Conservation (phyloP, 2,329 filamentous ascomycete species). For the Cryphonectria parasitica region DNA sequence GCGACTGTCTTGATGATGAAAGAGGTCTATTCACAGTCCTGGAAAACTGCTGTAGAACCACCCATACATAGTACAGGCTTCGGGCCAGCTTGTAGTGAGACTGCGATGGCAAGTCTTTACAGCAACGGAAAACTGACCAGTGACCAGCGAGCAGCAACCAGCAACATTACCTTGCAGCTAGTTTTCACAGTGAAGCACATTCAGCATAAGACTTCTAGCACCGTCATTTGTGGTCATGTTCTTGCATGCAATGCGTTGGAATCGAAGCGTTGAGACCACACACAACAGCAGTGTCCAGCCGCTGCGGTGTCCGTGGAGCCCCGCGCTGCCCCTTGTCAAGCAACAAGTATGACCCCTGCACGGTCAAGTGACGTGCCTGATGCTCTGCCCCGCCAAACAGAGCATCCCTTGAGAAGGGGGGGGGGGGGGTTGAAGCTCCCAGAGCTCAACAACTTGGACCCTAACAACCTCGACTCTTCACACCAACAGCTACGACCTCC, state of each 20-base stretch:
- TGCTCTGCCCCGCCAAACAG: conserved; percentile 8
- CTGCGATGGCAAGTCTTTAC: not conserved
- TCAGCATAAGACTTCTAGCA: not conserved
- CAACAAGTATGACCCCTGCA: conserved; percentile 3
- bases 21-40: too few relatives aligned
- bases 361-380: conserved; percentile 15
- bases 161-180: not conserved
- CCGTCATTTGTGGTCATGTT: too few relatives aligned
- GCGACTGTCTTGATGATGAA: too few relatives aligned
- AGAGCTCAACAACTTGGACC: conserved; percentile 2
- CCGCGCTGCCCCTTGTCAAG: conserved; percentile 5
- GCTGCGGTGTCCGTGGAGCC: conserved; percentile 2
- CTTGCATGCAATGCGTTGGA: too few relatives aligned
- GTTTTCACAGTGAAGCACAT: not conserved
- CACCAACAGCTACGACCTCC: not conserved
- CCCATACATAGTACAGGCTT: too few relatives aligned
- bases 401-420: not conserved
- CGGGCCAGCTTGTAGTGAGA: not conserved
- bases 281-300: not conserved
- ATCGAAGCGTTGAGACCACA: too few relatives aligned
- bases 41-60: too few relatives aligned
- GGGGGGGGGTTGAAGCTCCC: not conserved
- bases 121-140: not conserved
- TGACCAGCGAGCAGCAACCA: not conserved
- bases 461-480: not conserved